These are phyloP conservation scores for Pseudogymnoascus verrucosus DNA, from an alignment of 2,329 filamentous ascomycete genomes.

Conservation along the genomic window DNA sequence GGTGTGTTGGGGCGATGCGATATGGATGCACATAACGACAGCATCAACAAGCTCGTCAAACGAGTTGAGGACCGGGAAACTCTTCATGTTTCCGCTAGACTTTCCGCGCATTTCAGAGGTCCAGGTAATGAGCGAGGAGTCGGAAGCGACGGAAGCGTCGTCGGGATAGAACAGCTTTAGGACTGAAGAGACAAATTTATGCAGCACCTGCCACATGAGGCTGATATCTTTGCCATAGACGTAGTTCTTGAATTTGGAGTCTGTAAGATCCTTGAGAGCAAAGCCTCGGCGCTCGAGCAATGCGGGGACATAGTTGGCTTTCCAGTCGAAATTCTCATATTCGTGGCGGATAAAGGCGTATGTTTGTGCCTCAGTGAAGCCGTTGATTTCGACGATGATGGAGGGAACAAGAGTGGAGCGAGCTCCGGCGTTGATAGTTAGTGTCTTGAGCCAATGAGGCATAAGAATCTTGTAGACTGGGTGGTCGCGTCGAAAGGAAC, in stretches of 20 bases:
- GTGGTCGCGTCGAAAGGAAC: constrained; percentile 35
- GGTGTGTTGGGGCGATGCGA: constrained; percentile 42
- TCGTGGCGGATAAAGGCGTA: constrained; percentile 33
- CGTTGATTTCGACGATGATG: constrained; percentile 36
- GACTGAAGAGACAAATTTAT: constrained; percentile 34
- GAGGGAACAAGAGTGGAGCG: constrained; percentile 37
- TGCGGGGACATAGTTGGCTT: constrained; percentile 37
- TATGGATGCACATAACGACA: constrained; percentile 45
- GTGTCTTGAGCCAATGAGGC: constrained; percentile 43
- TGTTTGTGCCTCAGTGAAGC: constrained; percentile 31
- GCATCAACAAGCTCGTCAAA: constrained; percentile 36
- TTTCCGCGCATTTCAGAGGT: constrained; percentile 31
- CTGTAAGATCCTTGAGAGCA: constrained; percentile 27
- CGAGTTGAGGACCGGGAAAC: constrained; percentile 36
- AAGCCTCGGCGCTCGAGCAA: constrained; percentile 39
- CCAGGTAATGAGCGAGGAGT: constrained; percentile 33
- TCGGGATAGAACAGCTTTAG: constrained; percentile 29
- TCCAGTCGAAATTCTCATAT: constrained; percentile 38
- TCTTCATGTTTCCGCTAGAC: constrained; percentile 31
- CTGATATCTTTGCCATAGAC: constrained; percentile 39
- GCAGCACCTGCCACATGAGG: constrained; percentile 37
- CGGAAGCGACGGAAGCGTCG: constrained; percentile 26
- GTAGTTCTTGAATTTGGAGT: constrained; percentile 39
- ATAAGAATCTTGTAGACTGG: constrained; percentile 36
- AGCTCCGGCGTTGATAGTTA: constrained; percentile 41